Conservation (phyloP, 805 yeast species). For the Myxozyma kluyveri region DNA sequence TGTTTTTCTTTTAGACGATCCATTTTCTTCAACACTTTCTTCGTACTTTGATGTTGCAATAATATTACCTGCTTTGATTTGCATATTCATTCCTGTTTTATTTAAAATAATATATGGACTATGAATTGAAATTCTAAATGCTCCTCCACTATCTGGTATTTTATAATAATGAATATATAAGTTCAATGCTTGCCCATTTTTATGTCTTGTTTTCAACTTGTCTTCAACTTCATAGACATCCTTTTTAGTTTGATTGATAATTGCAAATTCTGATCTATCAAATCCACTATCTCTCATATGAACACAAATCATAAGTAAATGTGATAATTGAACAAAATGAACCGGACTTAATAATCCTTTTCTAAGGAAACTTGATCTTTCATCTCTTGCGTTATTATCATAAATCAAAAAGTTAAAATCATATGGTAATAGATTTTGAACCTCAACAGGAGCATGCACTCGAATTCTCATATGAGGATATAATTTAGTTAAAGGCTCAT, state of each 20-base stretch:
- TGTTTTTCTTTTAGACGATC: slow-evolving; percentile 34
- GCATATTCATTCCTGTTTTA: slow-evolving; percentile 66
- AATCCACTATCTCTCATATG: slow-evolving; percentile 54
- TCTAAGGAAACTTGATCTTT: slow-evolving; percentile 59
- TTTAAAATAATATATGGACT: slow-evolving; percentile 84
- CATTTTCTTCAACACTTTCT: slow-evolving; percentile 10
- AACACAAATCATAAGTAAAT: slow-evolving; percentile 68
- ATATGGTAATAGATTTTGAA: slow-evolving; percentile 81
- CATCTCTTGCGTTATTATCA: slow-evolving; percentile 67
- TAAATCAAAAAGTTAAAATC: slow-evolving; percentile 72
- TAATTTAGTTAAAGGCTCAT: slow-evolving; percentile 68
- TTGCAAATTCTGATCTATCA: slow-evolving; percentile 66
- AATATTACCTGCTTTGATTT: slow-evolving; percentile 55
- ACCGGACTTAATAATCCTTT: slow-evolving; percentile 69
- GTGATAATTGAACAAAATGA: slow-evolving; percentile 74
- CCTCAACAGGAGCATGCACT: slow-evolving; percentile 79
- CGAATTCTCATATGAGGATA: slow-evolving; percentile 82
- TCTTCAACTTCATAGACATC: slow-evolving; percentile 56
- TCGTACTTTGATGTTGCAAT: slow-evolving; percentile 44
- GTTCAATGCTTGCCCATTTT: slow-evolving; percentile 65
- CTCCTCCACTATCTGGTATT: slow-evolving; percentile 52
- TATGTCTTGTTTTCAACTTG: slow-evolving; percentile 50
- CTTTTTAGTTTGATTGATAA: slow-evolving; percentile 55
- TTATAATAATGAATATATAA: slow-evolving; percentile 62
- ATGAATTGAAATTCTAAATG: slow-evolving; percentile 65